Conservation (phyloP, 257 asterid genomes). For the Ajuga chamaepitys region DNA sequence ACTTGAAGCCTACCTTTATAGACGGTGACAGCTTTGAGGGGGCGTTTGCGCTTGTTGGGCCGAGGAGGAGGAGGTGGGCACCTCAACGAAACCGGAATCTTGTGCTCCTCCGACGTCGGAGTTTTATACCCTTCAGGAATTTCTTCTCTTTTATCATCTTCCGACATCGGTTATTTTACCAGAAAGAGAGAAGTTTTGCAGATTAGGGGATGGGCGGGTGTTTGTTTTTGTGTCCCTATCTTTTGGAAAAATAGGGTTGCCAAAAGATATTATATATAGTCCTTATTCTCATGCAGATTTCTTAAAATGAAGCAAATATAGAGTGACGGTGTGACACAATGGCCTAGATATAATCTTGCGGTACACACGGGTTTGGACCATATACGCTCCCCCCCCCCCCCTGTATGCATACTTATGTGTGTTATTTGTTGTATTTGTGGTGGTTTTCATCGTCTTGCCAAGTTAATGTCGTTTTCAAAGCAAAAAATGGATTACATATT, state of each 20-base stretch:
- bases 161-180: too few species aligned
- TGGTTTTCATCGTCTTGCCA: too few species aligned
- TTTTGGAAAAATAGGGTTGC: slow-evolving; percentile 6
- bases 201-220: neutral
- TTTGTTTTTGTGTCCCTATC: neutral
- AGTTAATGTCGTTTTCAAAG: too few species aligned
- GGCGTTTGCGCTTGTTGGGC: slow-evolving; percentile 18
- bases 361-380: too few species aligned
- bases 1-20: too few species aligned
- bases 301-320: neutral
- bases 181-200: neutral
- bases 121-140: slow-evolving; percentile 32
- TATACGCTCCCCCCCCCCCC: too few species aligned
- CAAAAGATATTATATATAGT: neutral
- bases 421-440: too few species aligned
- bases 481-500: too few species aligned
- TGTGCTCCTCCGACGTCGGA: slow-evolving; percentile 27
- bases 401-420: too few species aligned
- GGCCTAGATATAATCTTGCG: too few species aligned
- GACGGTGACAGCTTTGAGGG: neutral
- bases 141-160: too few species aligned
- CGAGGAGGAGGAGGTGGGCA: slow-evolving; percentile 31
- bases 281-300: neutral
- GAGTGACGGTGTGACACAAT: slow-evolving; percentile 2
- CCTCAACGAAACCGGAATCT: slow-evolving; percentile 2